Evolutionary conservation across 176 grass and related monocot genomes (phyloP), one percentile per base, ranked within the genome.

Genomic region (Coix lacrymajobi): DNA sequence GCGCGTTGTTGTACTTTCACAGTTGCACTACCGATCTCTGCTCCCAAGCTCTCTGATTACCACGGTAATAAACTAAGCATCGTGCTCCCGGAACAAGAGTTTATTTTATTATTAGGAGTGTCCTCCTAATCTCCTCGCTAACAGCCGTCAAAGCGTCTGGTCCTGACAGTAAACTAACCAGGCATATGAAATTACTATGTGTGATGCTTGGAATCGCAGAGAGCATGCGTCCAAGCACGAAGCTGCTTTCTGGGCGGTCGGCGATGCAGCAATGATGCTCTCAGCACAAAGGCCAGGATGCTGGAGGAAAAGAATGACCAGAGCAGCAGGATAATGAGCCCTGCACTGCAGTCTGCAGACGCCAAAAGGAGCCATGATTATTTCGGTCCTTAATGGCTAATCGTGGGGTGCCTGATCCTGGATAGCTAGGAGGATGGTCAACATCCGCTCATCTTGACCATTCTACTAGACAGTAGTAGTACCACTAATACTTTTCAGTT

Each of bases 361-460:
- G 60, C 77, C 71, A 22, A 77, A 89, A 64, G 87, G 7, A 31
- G 77, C 32, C 43, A 71, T 77, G 78, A 85, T 75, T 81, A 66
- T 44, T 58, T 44, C 22, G 26, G 84, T 65, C 71, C 38, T 25
- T 71, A 81, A 39, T 68, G 38, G 33, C 76, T 24, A 25, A 14
- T 22, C n/a, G n/a, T n/a, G n/a, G n/a, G 26, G 25, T 29, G 61
- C 69, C 67, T 79, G 44, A 9, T 74, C 11, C 60, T 63, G 69
- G 43, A 14, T 45, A 45, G 43, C 13, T 15, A 45, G n/a, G n/a
- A n/a, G 43, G 39, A 19, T 13, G n/a, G 77, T 85, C 77, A 81
- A 54, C 87, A 85, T 65, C 46, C 52, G 77, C 39, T 31, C 19
- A 12, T 31, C 19, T 16, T 39, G 69, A 44, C 46, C 69, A 73